Evolutionary conservation across 441 rosid species (phyloP), one percentile per base, ranked within the genome.

Genomic region (Populus trichocarpa): DNA sequence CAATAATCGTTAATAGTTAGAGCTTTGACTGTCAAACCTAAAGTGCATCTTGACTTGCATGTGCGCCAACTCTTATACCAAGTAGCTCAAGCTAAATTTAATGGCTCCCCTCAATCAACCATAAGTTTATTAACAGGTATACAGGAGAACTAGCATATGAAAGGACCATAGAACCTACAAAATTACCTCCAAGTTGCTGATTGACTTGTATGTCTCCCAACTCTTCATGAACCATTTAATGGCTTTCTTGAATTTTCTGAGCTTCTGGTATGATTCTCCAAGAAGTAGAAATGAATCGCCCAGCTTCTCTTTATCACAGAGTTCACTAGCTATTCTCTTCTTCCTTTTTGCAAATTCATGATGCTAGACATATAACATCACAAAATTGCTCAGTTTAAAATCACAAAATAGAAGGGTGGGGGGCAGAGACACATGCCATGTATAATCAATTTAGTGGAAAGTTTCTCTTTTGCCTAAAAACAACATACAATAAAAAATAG

Each of bases 241-340:
- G 67, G 98, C 92, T 88, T 90, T 90, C 71, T 73, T 81, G 81
- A 95, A 95, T 77, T 90, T 85, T 85, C 96, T 87, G 75, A 95
- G 97, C 88, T 88, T 91, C 64, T 86, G 90, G 84, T 97, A 95
- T 23, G 99, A 95, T 81, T 97, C 97, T 71, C 99, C 97, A 75
- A 93, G 82, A 80, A 81, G 89, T 84, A 90, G 87, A 87, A 68
- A 92, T 40, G 99, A 87, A 86, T 97, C 99, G 75, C 93, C 80
- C 71, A 86, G 82, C 85, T 91, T 95, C 85, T 90, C 97, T 88
- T 89, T 93, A 87, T 97, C 99, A 64, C 88, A 85, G 32, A 97
- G 95, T 77, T 91, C 88, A 73, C 23, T 80, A 73, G 98, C 84
- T 75, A 95, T 81, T 82, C 84, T 85, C 89, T 93, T 93, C 89